A percentile compares a stretch with the other conserved stretches of the same genome.
phyloP scores from a whole-genome alignment of 441 rosid species.

The Gossypium lobatum region DNA sequence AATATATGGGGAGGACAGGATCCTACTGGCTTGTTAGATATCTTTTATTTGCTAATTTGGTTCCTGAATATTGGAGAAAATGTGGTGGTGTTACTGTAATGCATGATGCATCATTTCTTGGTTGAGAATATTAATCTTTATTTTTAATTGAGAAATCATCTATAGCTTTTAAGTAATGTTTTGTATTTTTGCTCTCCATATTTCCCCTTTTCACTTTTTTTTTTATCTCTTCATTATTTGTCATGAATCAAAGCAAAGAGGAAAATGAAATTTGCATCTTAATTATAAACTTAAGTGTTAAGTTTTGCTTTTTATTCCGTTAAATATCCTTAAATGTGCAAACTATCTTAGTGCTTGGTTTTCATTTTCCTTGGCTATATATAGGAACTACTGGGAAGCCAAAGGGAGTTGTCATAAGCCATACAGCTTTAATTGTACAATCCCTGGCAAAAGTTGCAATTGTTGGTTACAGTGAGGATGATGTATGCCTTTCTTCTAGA shows the following conservation, averaged over 20 bases:
- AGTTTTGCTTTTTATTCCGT: neutral
- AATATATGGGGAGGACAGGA: neutral
- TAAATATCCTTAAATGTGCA: neutral
- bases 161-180: neutral
- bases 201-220: neutral
- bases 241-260: neutral
- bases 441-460: constrained; percentile 79
- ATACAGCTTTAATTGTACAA: constrained; percentile 68
- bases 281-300: neutral
- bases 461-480: constrained; percentile 72
- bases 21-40: neutral
- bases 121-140: neutral
- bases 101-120: neutral
- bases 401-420: constrained; percentile 74
- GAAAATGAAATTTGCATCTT: neutral
- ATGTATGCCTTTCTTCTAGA: constrained; percentile 47
- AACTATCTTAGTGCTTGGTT: neutral
- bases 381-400: constrained; percentile 89
- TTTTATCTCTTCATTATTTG: neutral
- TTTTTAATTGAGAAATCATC: neutral
- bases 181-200: neutral
- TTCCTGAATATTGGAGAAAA: neutral
- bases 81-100: neutral
- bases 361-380: constrained; percentile 8
- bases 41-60: neutral